A percentile compares a stretch with the other conserved stretches of the same genome.
Conservation (phyloP, 2,329 filamentous ascomycete genomes). For the Xylariaceae sp. region DNA sequence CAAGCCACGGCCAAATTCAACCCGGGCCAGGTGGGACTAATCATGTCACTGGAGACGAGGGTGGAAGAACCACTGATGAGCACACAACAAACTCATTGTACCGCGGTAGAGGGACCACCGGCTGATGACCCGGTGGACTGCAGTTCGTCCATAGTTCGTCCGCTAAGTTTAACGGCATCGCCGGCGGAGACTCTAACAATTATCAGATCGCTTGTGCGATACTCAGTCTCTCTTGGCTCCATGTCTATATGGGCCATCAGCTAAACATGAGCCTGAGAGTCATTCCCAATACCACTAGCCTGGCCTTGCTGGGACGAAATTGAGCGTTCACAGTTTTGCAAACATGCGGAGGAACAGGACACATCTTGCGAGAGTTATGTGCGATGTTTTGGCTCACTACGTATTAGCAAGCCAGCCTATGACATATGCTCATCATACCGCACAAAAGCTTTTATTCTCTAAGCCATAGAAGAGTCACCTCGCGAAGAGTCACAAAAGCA, state of each 20-base stretch:
- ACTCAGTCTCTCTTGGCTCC: background rate
- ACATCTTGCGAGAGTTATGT: too few species aligned
- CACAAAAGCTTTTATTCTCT: too few species aligned
- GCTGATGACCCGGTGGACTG: conserved; percentile 19
- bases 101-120: conserved; percentile 14
- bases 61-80: conserved; percentile 12
- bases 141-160: conserved; percentile 18
- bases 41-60: too few species aligned
- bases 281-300: background rate
- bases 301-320: background rate
- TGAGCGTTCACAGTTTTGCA: too few species aligned
- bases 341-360: background rate
- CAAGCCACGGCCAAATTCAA: conserved; percentile 10
- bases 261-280: background rate
- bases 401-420: too few species aligned
- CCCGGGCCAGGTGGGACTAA: conserved; percentile 11
- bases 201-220: conserved; percentile 18
- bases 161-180: conserved; percentile 33
- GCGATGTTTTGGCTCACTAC: too few species aligned
- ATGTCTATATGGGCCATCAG: background rate
- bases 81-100: conserved; percentile 9
- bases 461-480: too few species aligned
- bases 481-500: too few species aligned
- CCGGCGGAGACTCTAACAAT: conserved; percentile 40
- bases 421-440: too few species aligned